Conservation (phyloP, 2,329 filamentous ascomycete species). For the Massarina eburnea region DNA sequence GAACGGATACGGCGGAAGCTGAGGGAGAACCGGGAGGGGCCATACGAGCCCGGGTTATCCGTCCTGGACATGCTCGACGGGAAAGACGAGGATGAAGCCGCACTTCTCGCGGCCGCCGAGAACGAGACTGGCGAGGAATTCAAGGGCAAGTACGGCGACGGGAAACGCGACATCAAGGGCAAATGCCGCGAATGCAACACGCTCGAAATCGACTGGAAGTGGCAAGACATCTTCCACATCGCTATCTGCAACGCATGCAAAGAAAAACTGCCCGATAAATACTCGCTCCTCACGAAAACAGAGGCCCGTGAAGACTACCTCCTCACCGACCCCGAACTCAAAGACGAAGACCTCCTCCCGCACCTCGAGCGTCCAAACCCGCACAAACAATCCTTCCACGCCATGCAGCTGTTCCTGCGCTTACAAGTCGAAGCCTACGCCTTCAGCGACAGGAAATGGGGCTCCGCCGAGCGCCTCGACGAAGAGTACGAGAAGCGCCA, state of each 20-base stretch:
- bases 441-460: slow-evolving; percentile 82
- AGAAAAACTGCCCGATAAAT: slow-evolving; percentile 86
- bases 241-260: slow-evolving; percentile 82
- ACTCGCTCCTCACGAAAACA: slow-evolving; percentile 93
- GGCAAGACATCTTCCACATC: slow-evolving; percentile 80
- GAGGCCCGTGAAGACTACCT: slow-evolving; percentile 95
- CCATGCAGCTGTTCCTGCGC: slow-evolving; percentile 97
- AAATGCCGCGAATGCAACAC: slow-evolving; percentile 81
- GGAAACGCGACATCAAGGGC: slow-evolving; percentile 55
- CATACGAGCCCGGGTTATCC: slow-evolving; percentile 87
- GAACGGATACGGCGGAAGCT: slow-evolving; percentile 74
- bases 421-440: slow-evolving; percentile 95
- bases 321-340: slow-evolving; percentile 91
- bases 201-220: slow-evolving; percentile 91
- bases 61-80: slow-evolving; percentile 59
- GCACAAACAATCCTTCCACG: slow-evolving; percentile 93
- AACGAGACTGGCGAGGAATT: slow-evolving; percentile 40
- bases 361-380: slow-evolving; percentile 90
- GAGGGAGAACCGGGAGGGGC: slow-evolving; percentile 72
- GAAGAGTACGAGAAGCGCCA: slow-evolving; percentile 83
- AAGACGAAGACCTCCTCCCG: slow-evolving; percentile 81
- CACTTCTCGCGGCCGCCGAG: slow-evolving; percentile 42
- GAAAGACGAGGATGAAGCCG: slow-evolving; percentile 33
- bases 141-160: slow-evolving; percentile 38
- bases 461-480: slow-evolving; percentile 79